These are phyloP conservation scores for Biscutella laevigata DNA, from an alignment of 441 rosid genomes.

Conservation along the genomic window DNA sequence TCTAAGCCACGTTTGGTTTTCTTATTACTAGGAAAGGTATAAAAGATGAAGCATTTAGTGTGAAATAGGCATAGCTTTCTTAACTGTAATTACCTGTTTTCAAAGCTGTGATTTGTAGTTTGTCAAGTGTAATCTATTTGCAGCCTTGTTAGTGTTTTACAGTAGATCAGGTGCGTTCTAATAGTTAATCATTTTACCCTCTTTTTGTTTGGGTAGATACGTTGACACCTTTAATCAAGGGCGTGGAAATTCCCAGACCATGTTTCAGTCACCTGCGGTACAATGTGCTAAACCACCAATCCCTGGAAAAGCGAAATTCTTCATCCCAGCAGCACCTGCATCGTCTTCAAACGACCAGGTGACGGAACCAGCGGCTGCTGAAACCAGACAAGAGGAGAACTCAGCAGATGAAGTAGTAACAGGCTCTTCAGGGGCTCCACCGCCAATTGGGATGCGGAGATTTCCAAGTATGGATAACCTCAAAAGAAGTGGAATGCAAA, in stretches of 20 bases:
- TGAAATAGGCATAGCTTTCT: background rate
- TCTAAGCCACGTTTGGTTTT: background rate
- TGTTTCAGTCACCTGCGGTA: conserved; percentile 56
- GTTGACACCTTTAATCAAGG: conserved; percentile 75
- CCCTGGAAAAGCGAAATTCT: conserved; percentile 66
- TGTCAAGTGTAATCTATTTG: background rate
- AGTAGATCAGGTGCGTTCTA: conserved; percentile 1
- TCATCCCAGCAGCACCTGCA: conserved; percentile 56
- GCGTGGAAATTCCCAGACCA: conserved; percentile 67
- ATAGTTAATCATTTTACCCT: background rate
- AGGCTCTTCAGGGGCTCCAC: conserved; percentile 22
- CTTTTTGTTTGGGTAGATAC: conserved; percentile 43
- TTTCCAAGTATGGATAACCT: conserved; percentile 74
- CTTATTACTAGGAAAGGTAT: background rate
- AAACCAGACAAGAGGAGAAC: conserved; percentile 33
- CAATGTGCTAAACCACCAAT: conserved; percentile 67
- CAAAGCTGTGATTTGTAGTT: background rate
- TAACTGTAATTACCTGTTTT: background rate
- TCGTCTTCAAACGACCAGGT: conserved; percentile 35
- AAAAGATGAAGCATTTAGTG: background rate
- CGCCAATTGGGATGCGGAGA: conserved; percentile 44
- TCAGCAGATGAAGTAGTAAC: conserved; percentile 36
- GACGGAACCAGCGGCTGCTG: conserved; percentile 45
- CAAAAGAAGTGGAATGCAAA: conserved; percentile 22
- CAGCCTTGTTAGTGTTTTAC: background rate